Evolutionary conservation across 768 basidiomycete species (phyloP).

Genomic region (Lactarius indigo): DNA sequence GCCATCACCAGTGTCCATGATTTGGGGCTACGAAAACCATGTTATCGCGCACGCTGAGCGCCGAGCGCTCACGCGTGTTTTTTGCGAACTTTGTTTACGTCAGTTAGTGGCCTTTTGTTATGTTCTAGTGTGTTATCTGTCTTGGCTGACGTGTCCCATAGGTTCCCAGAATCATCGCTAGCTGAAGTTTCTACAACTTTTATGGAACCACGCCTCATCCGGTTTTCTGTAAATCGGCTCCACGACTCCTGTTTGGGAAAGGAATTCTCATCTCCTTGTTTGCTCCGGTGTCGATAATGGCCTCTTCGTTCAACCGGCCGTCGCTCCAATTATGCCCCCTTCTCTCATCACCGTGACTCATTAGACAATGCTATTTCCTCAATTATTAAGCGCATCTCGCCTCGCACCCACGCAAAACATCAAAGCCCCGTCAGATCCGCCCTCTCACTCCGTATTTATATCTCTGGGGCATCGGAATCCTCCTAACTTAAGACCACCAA

Average conservation of each 20-base stretch:
- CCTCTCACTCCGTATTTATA: background rate
- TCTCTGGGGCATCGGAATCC: background rate
- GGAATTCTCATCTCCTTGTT: background rate
- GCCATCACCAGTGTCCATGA: background rate
- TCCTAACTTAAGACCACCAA: background rate
- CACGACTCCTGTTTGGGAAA: background rate
- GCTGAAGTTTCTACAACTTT: background rate
- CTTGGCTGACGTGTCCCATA: background rate
- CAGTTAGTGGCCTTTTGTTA: background rate
- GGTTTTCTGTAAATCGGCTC: background rate
- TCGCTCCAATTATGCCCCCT: background rate
- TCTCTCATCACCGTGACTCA: background rate
- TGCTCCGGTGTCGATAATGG: background rate
- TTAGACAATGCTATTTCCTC: background rate
- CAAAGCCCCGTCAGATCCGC: background rate
- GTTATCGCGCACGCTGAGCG: background rate
- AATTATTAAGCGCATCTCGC: background rate
- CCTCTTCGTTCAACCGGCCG: background rate
- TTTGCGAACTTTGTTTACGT: background rate
- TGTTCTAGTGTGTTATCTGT: background rate
- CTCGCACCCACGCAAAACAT: background rate
- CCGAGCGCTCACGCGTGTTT: background rate
- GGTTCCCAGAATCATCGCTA: background rate
- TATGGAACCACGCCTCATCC: background rate
- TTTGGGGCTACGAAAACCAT: background rate